A percentile compares a stretch with the other conserved stretches of the same genome.
Conservation (phyloP, 352 stramenopile genomes). For the Phytophthora fragariaefolia region DNA sequence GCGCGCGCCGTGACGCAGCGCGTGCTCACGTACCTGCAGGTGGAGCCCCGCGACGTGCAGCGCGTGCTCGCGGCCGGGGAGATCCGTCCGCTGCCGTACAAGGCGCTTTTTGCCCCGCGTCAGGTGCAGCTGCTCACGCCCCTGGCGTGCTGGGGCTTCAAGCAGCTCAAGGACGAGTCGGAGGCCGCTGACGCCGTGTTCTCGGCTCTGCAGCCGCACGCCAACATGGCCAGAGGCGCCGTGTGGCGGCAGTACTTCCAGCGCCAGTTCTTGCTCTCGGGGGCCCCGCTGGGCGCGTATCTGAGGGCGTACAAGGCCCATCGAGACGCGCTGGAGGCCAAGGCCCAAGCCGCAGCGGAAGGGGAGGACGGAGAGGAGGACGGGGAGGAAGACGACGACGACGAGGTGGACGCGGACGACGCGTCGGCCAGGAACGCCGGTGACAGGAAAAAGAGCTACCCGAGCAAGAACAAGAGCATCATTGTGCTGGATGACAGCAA, state of each 20-base stretch:
- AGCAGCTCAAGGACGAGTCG: conserved; percentile 20
- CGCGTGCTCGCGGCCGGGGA: conserved; percentile 30
- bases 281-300: conserved; percentile 52
- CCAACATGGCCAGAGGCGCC: conserved; percentile 51
- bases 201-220: conserved; percentile 49
- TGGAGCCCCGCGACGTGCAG: conserved; percentile 22
- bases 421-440: not conserved
- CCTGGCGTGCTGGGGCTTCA: conserved; percentile 49
- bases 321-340: conserved; percentile 11
- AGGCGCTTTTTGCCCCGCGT: conserved; percentile 38
- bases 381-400: conserved; percentile 24
- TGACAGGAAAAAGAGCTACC: conserved; percentile 19
- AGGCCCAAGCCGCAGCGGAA: not conserved
- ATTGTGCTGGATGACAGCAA: conserved; percentile 26
- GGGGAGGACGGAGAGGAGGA: conserved; percentile 8
- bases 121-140: conserved; percentile 42
- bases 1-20: conserved; percentile 24
- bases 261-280: conserved; percentile 66
- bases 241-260: conserved; percentile 70
- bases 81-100: conserved; percentile 29
- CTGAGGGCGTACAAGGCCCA: conserved; percentile 38
- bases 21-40: conserved; percentile 47
- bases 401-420: conserved; percentile 14
- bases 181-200: conserved; percentile 40
- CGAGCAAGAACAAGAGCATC: conserved; percentile 18